A percentile compares a stretch with the other conserved stretches of the same genome.
phyloP scores from a whole-genome alignment of 257 asterid species.

The Thymus quinquecostatus region DNA sequence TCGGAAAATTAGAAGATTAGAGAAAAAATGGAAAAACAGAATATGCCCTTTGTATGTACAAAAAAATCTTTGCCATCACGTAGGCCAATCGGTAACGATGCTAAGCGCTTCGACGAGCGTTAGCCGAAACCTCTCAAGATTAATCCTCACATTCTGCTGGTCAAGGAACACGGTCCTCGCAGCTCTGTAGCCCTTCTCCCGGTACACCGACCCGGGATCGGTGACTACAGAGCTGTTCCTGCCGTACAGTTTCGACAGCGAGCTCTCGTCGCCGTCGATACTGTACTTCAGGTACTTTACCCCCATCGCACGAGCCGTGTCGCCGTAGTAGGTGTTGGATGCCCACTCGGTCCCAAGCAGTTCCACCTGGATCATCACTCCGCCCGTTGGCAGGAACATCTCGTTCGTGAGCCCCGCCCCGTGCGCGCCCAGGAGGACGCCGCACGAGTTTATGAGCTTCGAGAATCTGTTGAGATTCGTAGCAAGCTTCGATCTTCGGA shows the following conservation, averaged over 20 bases:
- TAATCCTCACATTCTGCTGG: slow-evolving; percentile 59
- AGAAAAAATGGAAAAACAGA: neutral
- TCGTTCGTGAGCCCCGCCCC: slow-evolving; percentile 96
- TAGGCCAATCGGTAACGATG: slow-evolving; percentile 43
- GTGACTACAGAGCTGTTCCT: slow-evolving; percentile 48
- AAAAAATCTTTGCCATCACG: neutral
- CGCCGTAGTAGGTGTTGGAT: slow-evolving; percentile 67
- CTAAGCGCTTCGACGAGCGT: slow-evolving; percentile 57
- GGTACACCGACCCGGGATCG: slow-evolving; percentile 45
- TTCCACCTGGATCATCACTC: slow-evolving; percentile 74
- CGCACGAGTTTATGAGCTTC: slow-evolving; percentile 66
- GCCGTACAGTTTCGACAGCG: slow-evolving; percentile 57
- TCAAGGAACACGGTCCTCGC: slow-evolving; percentile 67
- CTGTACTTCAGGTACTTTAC: slow-evolving; percentile 67
- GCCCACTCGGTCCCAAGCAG: slow-evolving; percentile 90
- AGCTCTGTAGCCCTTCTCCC: slow-evolving; percentile 39
- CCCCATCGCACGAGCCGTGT: slow-evolving; percentile 63
- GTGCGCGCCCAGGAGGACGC: slow-evolving; percentile 84
- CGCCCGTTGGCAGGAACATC: slow-evolving; percentile 68
- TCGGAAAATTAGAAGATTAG: neutral
- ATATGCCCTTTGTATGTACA: slow-evolving; percentile 3
- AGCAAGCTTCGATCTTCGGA: slow-evolving; percentile 52
- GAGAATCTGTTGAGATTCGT: slow-evolving; percentile 65
- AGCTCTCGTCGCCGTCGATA: slow-evolving; percentile 69
- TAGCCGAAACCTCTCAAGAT: slow-evolving; percentile 47